Evolutionary conservation across 2,329 filamentous ascomycete species (phyloP).

Genomic region (Metarhizium brunneum): DNA sequence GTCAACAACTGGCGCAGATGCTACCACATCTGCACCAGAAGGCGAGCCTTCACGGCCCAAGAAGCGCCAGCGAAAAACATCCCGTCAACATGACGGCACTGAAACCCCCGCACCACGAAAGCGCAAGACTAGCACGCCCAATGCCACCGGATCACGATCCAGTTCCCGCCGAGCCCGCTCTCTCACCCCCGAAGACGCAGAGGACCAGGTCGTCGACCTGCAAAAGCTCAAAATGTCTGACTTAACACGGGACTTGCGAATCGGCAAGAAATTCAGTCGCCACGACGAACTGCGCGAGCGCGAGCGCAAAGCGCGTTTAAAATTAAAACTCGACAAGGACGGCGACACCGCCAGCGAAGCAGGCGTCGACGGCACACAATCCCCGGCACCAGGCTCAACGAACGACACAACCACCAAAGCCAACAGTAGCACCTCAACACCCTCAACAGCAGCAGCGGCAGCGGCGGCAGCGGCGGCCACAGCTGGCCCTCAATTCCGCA

Average conservation of each 20-base stretch:
- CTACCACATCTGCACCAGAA: constrained; percentile 2
- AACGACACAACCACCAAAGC: constrained; percentile 1
- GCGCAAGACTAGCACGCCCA: constrained; percentile 16
- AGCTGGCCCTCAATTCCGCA: constrained; percentile 46
- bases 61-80: constrained; percentile 24
- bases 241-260: constrained; percentile 57
- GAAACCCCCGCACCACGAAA: constrained; percentile 16
- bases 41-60: constrained; percentile 12
- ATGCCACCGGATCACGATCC: constrained; percentile 12
- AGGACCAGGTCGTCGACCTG: constrained; percentile 53
- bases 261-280: constrained; percentile 66
- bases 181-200: constrained; percentile 54
- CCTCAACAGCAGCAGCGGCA: constrained; percentile 1
- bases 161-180: constrained; percentile 31
- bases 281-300: constrained; percentile 65
- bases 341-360: constrained; percentile 14
- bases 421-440: constrained; percentile 8
- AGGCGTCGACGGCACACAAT: constrained; percentile 9
- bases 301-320: constrained; percentile 37
- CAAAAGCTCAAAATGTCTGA: constrained; percentile 63
- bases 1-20: constrained; percentile 11
- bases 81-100: constrained; percentile 12
- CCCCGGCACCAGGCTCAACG: constrained; percentile 5
- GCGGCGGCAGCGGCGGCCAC: constrained; percentile 12
- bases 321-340: constrained; percentile 19